Base-by-base conservation (phyloP, 352 stramenopile species). In the Phytophthora pistaciae region DNA sequence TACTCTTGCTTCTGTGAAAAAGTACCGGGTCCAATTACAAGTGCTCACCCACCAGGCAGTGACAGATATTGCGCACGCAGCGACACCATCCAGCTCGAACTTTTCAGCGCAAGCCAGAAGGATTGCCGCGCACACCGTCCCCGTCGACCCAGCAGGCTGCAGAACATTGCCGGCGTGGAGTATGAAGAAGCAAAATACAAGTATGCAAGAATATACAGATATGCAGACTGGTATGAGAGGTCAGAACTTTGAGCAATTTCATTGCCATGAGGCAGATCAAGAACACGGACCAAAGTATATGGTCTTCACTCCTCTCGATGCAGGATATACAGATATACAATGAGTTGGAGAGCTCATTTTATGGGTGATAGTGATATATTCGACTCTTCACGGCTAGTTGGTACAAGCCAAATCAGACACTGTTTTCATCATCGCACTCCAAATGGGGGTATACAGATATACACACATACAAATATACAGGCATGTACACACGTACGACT, bases 301-400 rank as follows among this genome's bases (percentile, higher is more conserved):
- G 78, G 84, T 93, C 87, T 88, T 96, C 89, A 92, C 70, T 78
- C 84, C 84, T 83, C 68, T 74, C 63, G 42, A 50, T 21, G 57
- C 29, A 60, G 14, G 23, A 64, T 21, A 64, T 44, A 61, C n/a
- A 60, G 40, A 68, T 38, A 49, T 3, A 60, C 40, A 82, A 74
- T 74, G 48, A 56, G 60, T 31, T 60, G 68, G 70, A 91, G 83
- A 72, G 89, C 89, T 96, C 89, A 96, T 92, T 93, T 95, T 95
- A 96, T 96, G 89, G 89, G 89, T 96, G 89, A 96, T 96, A 94
- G 87, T 96, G 87, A 92, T 94, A 93, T 88, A 89, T 95, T 94
- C 69, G 78, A 93, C 60, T 94, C 89, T 84, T 92, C 89, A 96
- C 66, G 86, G 87, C 89, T 96, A 95, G 89, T 96, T 96, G 89